These are phyloP conservation scores for Fragaria ananassa DNA, from an alignment of 306 rosid genomes.

Conservation along the genomic window DNA sequence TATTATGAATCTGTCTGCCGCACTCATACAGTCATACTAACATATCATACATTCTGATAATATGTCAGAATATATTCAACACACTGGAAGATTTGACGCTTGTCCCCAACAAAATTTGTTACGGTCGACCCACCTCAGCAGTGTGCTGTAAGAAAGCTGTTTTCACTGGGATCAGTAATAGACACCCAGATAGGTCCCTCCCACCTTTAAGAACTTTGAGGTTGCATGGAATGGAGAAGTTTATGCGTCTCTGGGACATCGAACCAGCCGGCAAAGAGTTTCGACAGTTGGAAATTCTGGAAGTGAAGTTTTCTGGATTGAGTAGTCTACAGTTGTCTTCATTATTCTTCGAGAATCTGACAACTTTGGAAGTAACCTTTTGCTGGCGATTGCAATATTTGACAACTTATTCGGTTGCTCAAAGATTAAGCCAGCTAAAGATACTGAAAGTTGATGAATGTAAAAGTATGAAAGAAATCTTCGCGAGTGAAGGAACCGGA, in stretches of 20 bases:
- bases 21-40: too few relatives aligned
- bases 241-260: background rate
- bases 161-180: background rate
- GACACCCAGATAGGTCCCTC: background rate
- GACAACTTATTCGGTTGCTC: background rate
- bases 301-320: background rate
- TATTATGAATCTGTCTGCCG: too few relatives aligned
- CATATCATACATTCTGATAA: background rate
- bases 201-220: background rate
- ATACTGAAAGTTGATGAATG: background rate
- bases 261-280: background rate
- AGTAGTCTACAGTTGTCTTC: background rate
- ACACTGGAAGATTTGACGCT: background rate
- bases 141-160: background rate
- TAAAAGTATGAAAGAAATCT: background rate
- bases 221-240: background rate
- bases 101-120: background rate
- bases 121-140: background rate
- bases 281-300: background rate
- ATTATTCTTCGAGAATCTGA: background rate
- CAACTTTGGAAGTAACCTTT: background rate
- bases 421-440: background rate
- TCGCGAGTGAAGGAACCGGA: background rate
- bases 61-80: background rate
- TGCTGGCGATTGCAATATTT: background rate